Percentiles rank a stretch among this genome's conserved stretches.
These are phyloP conservation scores for Colletotrichum eremochloae DNA, from an alignment of 2,329 filamentous ascomycete species.

Conservation along the genomic window DNA sequence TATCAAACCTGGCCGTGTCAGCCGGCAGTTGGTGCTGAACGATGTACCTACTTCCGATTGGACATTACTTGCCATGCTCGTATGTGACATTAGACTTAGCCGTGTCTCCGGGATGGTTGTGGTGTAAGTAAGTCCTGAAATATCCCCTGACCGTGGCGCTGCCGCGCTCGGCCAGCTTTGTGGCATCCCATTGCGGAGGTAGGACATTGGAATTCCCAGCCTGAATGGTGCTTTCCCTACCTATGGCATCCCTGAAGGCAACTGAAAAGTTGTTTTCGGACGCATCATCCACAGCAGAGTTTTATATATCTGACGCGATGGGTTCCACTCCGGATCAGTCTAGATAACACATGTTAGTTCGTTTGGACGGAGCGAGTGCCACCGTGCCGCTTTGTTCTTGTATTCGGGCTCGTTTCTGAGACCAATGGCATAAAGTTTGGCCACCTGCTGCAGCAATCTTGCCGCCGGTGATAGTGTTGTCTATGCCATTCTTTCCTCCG, in stretches of 20 bases:
- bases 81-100: conserved; percentile 61
- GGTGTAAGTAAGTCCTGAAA: conserved; percentile 59
- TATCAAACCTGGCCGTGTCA: conserved; percentile 53
- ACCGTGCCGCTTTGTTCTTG: too few species aligned
- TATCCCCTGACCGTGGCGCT: conserved; percentile 54
- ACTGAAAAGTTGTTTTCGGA: too few species aligned
- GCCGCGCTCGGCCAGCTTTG: conserved; percentile 54
- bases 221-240: conserved; percentile 53
- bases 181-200: conserved; percentile 55
- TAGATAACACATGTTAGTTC: too few species aligned
- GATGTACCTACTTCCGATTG: not conserved
- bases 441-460: too few species aligned
- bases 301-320: too few species aligned
- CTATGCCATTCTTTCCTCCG: too few species aligned
- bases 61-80: conserved; percentile 53
- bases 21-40: not conserved
- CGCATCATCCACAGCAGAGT: too few species aligned
- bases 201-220: conserved; percentile 57
- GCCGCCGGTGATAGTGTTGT: too few species aligned
- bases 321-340: too few species aligned
- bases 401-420: too few species aligned
- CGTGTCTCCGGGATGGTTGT: conserved; percentile 63
- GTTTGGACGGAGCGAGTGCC: too few species aligned
- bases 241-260: conserved; percentile 43
- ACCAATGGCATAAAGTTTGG: too few species aligned